phyloP scores from a whole-genome alignment of 1,284 basidiomycete genomes.

The Austroboletus novae-zelandiae region DNA sequence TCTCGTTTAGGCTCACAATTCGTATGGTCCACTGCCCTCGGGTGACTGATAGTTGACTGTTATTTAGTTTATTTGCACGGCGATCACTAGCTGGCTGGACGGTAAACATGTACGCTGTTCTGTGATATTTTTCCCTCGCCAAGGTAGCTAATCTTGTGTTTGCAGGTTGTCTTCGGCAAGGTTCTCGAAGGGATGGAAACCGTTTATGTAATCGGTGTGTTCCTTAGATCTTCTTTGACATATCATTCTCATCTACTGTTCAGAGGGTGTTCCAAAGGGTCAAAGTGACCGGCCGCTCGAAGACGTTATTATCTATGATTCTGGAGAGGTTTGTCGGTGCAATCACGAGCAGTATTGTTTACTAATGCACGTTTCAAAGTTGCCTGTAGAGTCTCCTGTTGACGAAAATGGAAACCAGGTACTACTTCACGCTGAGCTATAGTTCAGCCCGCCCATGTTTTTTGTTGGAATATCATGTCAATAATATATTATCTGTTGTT shows the following conservation, averaged over 20 bases:
- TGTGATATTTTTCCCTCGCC: neutral
- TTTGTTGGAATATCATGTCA: conserved; percentile 40
- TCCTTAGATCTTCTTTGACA: neutral
- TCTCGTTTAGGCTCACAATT: conserved; percentile 71
- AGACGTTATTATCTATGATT: conserved; percentile 75
- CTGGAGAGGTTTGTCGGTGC: conserved; percentile 68
- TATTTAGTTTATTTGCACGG: conserved; percentile 77
- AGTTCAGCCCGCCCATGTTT: conserved; percentile 44
- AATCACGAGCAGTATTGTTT: neutral
- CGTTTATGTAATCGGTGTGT: conserved; percentile 67
- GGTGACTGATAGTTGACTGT: conserved; percentile 1
- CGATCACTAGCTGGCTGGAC: conserved; percentile 75
- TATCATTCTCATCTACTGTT: conserved; percentile 16
- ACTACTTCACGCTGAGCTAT: conserved; percentile 91
- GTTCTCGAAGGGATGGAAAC: conserved; percentile 91
- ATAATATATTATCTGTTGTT: conserved; percentile 48
- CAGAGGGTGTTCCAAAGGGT: conserved; percentile 73
- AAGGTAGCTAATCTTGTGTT: neutral
- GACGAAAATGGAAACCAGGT: conserved; percentile 81
- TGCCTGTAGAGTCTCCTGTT: conserved; percentile 56
- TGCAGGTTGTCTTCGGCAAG: conserved; percentile 86
- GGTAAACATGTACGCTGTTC: conserved; percentile 59
- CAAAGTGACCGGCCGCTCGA: conserved; percentile 66
- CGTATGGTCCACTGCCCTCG: conserved; percentile 41
- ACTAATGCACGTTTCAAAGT: conserved; percentile 38